phyloP scores from a whole-genome alignment of 176 grass and related monocot species.

The Avena eriantha region DNA sequence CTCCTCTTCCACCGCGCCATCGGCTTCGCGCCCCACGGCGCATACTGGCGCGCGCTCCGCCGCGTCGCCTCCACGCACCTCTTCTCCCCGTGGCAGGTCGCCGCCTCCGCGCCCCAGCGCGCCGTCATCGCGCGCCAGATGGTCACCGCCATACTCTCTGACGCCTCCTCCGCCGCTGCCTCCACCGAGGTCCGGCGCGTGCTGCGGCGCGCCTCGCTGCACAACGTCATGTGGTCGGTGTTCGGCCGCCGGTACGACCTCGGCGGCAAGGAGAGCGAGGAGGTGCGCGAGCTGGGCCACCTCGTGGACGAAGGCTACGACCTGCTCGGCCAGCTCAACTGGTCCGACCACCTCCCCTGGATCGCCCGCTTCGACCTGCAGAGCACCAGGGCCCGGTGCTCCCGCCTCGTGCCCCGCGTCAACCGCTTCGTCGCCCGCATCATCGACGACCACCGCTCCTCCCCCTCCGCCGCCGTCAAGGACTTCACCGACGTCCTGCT shows the following conservation, averaged over 20 bases:
- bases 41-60: conserved; percentile 77
- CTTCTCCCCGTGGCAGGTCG: conserved; percentile 85
- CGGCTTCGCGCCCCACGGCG: conserved; percentile 84
- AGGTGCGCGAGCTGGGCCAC: conserved; percentile 56
- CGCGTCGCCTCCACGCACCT: conserved; percentile 77
- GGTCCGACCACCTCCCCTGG: conserved; percentile 88
- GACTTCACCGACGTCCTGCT: conserved; percentile 89
- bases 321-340: conserved; percentile 77
- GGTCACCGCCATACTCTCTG: conserved; percentile 17
- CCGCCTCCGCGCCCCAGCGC: conserved; percentile 58
- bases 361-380: conserved; percentile 73
- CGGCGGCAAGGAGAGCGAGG: conserved; percentile 40
- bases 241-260: conserved; percentile 74
- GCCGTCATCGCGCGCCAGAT: conserved; percentile 66
- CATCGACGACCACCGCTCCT: conserved; percentile 64
- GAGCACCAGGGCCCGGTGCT: conserved; percentile 59
- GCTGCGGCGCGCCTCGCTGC: conserved; percentile 65
- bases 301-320: conserved; percentile 94
- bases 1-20: conserved; percentile 96
- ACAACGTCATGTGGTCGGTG: conserved; percentile 90
- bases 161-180: neutral
- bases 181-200: conserved; percentile 53
- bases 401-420: conserved; percentile 62
- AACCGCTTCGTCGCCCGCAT: conserved; percentile 69
- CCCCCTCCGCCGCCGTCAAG: neutral